phyloP scores from a whole-genome alignment of 345 rosid genomes.

The Limnanthes douglasii region DNA sequence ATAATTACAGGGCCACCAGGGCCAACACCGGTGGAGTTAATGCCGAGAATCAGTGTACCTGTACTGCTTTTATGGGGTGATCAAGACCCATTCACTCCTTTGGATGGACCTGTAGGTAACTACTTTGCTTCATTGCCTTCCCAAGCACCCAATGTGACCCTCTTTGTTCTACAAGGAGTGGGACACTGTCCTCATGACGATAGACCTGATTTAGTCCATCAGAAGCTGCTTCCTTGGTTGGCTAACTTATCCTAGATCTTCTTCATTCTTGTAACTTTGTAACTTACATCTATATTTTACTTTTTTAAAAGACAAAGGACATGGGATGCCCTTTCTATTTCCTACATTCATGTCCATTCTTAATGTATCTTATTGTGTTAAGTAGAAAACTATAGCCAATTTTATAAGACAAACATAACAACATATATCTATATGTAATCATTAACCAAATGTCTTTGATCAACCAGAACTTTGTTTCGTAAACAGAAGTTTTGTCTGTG shows the following conservation, averaged over 20 bases:
- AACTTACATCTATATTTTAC: no score
- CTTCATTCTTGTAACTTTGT: no score
- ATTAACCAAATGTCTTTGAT: no score
- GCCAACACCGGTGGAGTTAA: constrained; percentile 52
- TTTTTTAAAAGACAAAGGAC: no score
- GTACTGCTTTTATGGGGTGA: constrained; percentile 77
- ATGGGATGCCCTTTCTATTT: no score
- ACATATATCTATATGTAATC: no score
- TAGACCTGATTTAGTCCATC: constrained; percentile 58
- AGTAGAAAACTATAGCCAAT: no score
- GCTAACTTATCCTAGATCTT: constrained; percentile 24
- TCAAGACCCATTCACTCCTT: constrained; percentile 72
- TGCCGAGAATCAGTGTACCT: constrained; percentile 39
- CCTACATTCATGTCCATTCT: no score
- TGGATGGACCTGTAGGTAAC: constrained; percentile 77
- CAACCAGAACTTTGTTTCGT: no score
- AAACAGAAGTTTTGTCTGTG: no score
- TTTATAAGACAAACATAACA: no score
- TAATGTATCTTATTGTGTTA: no score
- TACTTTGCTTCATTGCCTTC: constrained; percentile 58
- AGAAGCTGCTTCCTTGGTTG: constrained; percentile 71
- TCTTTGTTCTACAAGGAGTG: constrained; percentile 51
- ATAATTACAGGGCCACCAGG: constrained; percentile 93
- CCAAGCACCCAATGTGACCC: constrained; percentile 37
- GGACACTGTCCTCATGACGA: constrained; percentile 95